Evolutionary conservation across 1,139 yeast genomes (phyloP), one percentile per base, ranked within the genome.

Genomic region (Scheffersomyces illinoinensis): DNA sequence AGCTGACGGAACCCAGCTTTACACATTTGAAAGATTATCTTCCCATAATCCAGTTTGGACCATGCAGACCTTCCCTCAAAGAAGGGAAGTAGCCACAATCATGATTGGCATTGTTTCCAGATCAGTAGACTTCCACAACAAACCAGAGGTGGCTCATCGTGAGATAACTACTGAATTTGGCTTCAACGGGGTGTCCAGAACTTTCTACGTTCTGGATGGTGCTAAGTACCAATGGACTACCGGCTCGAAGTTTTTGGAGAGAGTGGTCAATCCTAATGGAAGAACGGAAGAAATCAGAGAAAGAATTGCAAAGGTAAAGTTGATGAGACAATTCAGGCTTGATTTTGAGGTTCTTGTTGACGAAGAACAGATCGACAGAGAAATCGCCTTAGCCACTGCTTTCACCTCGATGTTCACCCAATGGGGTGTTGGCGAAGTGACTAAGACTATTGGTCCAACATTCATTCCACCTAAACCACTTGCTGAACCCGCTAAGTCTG

Each of bases 401-500:
- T 86, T 86, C 64, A 72, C 85, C 58, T 78, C 88, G 19, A 86
- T 87, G 86, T 74, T 84, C 70, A 84, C 89, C 14, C 87, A 85
- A 69, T 86, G 90, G 91, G 86, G 87, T 19, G 69, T 76, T 57
- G 87, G 88, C 43, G 82, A 77, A 65, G 75, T 72, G 59, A 83
- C 86, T 8, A 83, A 81, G 57, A 84, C 87, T 19, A 75, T 82
- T 56, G 88, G 88, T 8, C 88, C 88, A 20, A 83, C 87, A 5
- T 71, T 56, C 55, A 61, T 70, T 55, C 66, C 66, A 3, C 58
- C 62, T 19, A 61, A 51, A 43, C 53, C 57, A 18, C 43, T 33
- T 33, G 43, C 10, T 4, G 43, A 33, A 33, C 17, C 43, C 2
- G 17, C 2, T 4, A 24, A n/a, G 21, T 5, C 51, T 24, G 54